phyloP scores from a whole-genome alignment of 805 yeast species.

The Candida sakaeoensis region DNA sequence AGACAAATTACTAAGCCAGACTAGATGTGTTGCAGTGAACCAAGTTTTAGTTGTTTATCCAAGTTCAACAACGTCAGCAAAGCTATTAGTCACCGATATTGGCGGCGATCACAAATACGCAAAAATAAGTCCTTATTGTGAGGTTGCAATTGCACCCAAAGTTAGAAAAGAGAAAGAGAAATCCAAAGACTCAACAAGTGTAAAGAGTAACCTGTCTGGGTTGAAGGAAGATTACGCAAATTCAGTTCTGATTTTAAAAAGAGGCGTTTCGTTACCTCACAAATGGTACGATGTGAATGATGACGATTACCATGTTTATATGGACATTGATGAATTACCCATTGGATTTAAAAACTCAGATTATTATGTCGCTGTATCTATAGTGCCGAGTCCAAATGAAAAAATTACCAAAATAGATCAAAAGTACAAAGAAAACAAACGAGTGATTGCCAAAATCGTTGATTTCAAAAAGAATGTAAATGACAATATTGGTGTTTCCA shows the following conservation, averaged over 20 bases:
- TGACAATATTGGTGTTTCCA: conserved; percentile 49
- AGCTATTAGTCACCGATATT: conserved; percentile 45
- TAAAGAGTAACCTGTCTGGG: not conserved
- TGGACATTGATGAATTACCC: conserved; percentile 35
- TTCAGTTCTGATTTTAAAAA: conserved; percentile 38
- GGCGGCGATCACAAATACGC: conserved; percentile 46
- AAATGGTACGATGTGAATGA: conserved; percentile 20
- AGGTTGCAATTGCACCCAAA: conserved; percentile 73
- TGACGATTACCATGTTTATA: conserved; percentile 43
- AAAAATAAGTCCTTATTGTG: conserved; percentile 58
- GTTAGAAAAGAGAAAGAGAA: conserved; percentile 24
- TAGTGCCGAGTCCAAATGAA: conserved; percentile 48
- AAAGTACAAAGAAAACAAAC: conserved; percentile 30
- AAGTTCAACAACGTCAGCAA: conserved; percentile 55
- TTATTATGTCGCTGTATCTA: conserved; percentile 45
- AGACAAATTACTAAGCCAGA: conserved; percentile 68
- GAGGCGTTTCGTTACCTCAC: conserved; percentile 60
- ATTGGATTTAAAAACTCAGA: conserved; percentile 14
- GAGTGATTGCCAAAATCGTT: conserved; percentile 51
- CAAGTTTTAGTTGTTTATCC: conserved; percentile 71
- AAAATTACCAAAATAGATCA: conserved; percentile 6
- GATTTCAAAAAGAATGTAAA: conserved; percentile 26
- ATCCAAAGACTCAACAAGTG: conserved; percentile 17
- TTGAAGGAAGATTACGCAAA: conserved; percentile 21
- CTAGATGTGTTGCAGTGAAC: conserved; percentile 63